Base-by-base conservation (phyloP, 148 eudicot species). In the Pouteria glomerata region DNA sequence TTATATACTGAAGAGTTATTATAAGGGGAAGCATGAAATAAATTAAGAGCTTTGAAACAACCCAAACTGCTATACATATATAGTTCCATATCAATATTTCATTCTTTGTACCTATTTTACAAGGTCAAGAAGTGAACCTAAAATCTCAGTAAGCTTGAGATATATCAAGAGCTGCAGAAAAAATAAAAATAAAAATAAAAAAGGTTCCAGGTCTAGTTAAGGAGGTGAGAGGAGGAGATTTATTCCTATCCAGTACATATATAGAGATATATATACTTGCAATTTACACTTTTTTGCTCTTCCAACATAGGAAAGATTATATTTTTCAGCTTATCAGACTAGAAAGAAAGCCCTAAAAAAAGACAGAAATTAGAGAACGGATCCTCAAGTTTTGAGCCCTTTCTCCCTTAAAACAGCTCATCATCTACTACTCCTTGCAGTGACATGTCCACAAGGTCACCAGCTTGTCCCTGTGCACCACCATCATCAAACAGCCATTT, bases 401-500 rank as follows among this genome's bases (percentile, higher is more conserved):
- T 62, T 35, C 30, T 68, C 34, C 55, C 35, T 74, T 79, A 88
- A 71, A 88, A 88, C 83, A 88, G 77, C 66, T 74, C 78, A 61
- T 70, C 63, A 63, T n/a, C n/a, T n/a, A n/a, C n/a, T n/a, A 72
- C 60, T 77, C 63, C 88, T 13, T 71, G 88, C 39, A 86, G 80
- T 4, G 81, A 55, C 84, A 90, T 77, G 67, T 81, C 71, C 74
- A 82, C 73, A 55, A 90, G 74, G 37, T 80, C 81, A 14, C 83
- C n/a, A n/a, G n/a, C 89, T 33, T 82, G 91, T 29, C 81, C 82
- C 15, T 80, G 83, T 23, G 71, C 66, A 52, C 71, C 71, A 52
- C 79, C 84, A 59, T 90, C 96, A 18, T 90, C 96, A 78, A 90
- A 78, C 47, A 90, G 74, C 96, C 96, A 90, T 53, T 90, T 90